A percentile compares a stretch with the other conserved stretches of the same genome.
phyloP scores from a whole-genome alignment of 208 protist genomes.

The Wallacemonas sp. region DNA sequence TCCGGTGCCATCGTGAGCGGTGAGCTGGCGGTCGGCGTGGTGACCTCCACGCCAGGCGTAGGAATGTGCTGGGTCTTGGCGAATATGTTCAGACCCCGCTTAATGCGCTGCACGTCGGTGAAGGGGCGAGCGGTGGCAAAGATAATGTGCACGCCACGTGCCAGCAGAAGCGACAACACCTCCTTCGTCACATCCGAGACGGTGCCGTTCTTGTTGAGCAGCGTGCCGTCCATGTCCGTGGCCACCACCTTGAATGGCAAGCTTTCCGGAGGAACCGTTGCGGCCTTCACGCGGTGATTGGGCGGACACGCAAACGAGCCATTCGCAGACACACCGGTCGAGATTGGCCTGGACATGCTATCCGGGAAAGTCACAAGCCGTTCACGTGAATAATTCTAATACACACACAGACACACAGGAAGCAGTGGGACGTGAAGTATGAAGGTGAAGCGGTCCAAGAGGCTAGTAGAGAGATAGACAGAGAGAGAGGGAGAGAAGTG shows the following conservation, averaged over 20 bases:
- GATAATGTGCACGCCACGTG: constrained; percentile 72
- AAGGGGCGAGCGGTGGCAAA: constrained; percentile 76
- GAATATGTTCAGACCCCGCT: constrained; percentile 60
- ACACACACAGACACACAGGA: no score
- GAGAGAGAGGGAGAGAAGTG: no score
- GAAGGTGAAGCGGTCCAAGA: no score
- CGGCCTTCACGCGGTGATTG: constrained; percentile 3
- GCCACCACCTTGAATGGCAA: constrained; percentile 28
- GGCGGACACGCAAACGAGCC: not conserved
- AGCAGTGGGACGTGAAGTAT: no score
- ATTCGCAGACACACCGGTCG: not conserved
- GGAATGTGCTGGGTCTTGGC: constrained; percentile 32
- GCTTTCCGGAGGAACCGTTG: not conserved
- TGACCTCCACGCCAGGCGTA: constrained; percentile 42
- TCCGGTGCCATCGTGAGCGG: not conserved
- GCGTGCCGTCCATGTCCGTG: constrained; percentile 55
- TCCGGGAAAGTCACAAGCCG: no score
- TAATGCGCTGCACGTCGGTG: constrained; percentile 60
- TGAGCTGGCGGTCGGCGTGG: constrained; percentile 24
- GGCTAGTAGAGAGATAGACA: no score
- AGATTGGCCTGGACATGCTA: not conserved
- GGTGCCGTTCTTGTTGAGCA: constrained; percentile 27
- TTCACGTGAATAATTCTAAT: no score
- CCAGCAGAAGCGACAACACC: constrained; percentile 52
- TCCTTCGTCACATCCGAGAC: constrained; percentile 30